These are phyloP conservation scores for Cubamyces sp. DNA, from an alignment of 768 basidiomycete species.

Conservation along the genomic window DNA sequence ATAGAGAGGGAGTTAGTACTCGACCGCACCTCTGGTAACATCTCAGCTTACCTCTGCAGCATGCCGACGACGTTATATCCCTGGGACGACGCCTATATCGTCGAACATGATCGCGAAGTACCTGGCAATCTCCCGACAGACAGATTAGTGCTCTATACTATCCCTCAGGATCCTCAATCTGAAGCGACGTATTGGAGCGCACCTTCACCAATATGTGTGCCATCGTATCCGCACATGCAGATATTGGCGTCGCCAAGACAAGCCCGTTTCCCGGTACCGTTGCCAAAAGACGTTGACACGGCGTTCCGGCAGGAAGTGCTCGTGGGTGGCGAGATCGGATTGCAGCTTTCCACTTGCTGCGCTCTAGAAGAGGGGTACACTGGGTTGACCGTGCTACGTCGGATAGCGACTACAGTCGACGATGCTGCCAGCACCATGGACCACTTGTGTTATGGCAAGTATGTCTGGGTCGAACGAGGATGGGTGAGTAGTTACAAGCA, in stretches of 20 bases:
- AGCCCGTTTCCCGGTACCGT: background rate
- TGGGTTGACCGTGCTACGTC: background rate
- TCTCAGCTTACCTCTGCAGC: too few relatives aligned
- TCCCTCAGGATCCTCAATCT: background rate
- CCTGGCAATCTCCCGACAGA: background rate
- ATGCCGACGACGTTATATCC: too few relatives aligned
- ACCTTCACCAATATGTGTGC: background rate
- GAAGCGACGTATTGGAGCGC: too few relatives aligned
- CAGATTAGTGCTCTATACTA: background rate
- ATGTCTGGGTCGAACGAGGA: constrained; percentile 5
- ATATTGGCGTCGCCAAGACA: background rate
- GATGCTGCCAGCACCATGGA: background rate
- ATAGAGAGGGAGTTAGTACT: too few relatives aligned
- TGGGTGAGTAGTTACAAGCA: background rate
- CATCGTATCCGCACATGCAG: background rate
- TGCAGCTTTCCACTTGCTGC: constrained; percentile 1
- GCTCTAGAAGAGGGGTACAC: background rate
- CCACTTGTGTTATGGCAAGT: background rate
- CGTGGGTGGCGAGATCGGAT: background rate
- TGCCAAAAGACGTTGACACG: background rate
- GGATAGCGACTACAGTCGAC: background rate
- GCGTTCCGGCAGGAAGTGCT: background rate
- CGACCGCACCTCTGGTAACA: too few relatives aligned
- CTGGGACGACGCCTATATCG: background rate
- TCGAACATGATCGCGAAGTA: background rate